A percentile compares a stretch with the other conserved stretches of the same genome.
These are phyloP conservation scores for Hyphopichia fennica DNA, from an alignment of 1,139 yeast species.

Conservation along the genomic window DNA sequence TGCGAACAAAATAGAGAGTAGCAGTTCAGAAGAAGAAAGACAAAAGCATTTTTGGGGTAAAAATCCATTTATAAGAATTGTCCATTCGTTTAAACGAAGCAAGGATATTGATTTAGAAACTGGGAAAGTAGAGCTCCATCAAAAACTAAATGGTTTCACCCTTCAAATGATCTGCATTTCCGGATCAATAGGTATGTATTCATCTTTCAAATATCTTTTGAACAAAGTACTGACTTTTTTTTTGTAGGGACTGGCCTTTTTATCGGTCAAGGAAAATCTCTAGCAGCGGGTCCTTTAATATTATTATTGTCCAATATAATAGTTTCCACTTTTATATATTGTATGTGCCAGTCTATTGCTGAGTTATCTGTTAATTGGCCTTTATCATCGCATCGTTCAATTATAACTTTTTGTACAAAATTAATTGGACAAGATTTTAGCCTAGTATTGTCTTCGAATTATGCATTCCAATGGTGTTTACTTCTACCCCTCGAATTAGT, in stretches of 20 bases:
- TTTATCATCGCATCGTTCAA: slow-evolving; percentile 16
- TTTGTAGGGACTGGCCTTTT: slow-evolving; percentile 11
- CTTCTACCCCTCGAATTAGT: slow-evolving; percentile 24
- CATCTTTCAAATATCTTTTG: not conserved
- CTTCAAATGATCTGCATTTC: slow-evolving; percentile 25
- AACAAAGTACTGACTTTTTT: not conserved
- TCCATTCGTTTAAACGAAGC: slow-evolving; percentile 14
- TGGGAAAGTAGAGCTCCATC: slow-evolving; percentile 8
- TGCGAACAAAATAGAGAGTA: too few relatives aligned
- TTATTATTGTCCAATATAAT: slow-evolving; percentile 2
- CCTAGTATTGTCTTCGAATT: slow-evolving; percentile 27
- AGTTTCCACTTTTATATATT: slow-evolving; percentile 19
- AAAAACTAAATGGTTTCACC: slow-evolving; percentile 12
- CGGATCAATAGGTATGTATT: slow-evolving; percentile 21
- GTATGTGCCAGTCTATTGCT: slow-evolving; percentile 23
- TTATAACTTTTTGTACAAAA: slow-evolving; percentile 18
- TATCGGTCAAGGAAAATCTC: slow-evolving; percentile 11
- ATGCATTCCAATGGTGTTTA: slow-evolving; percentile 22
- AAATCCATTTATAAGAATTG: slow-evolving; percentile 4
- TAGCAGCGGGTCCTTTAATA: slow-evolving; percentile 10
- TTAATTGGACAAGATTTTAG: slow-evolving; percentile 25
- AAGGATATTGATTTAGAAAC: slow-evolving; percentile 6
- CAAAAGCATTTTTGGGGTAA: too few relatives aligned
- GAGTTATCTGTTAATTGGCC: slow-evolving; percentile 24
- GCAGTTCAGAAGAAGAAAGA: too few relatives aligned